These are phyloP conservation scores for Globisporangium okanoganense DNA, from an alignment of 352 stramenopile species.

Conservation along the genomic window DNA sequence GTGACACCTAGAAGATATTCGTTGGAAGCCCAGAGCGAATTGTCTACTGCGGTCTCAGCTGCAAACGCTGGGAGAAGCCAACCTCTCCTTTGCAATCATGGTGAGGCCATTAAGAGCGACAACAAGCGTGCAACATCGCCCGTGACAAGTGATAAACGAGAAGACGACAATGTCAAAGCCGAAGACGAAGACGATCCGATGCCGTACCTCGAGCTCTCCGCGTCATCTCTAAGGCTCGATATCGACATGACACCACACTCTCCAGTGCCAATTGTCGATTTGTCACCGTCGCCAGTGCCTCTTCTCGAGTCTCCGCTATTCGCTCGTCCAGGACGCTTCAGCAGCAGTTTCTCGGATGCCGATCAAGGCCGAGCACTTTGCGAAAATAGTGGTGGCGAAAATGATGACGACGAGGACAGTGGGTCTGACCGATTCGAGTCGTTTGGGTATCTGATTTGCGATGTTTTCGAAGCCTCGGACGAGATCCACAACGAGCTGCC, in stretches of 20 bases:
- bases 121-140: neutral
- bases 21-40: neutral
- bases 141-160: neutral
- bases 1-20: neutral
- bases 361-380: neutral
- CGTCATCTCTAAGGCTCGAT: neutral
- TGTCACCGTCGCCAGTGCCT: conserved; percentile 11
- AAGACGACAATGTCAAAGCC: neutral
- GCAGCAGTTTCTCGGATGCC: conserved; percentile 6
- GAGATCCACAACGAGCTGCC: neutral
- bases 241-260: neutral
- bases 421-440: conserved; percentile 29
- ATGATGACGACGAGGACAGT: conserved; percentile 4
- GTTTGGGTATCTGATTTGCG: conserved; percentile 32
- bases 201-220: neutral
- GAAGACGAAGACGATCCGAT: neutral
- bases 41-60: neutral
- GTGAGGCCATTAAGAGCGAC: neutral
- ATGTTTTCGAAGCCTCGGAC: conserved; percentile 14
- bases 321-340: neutral
- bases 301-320: conserved; percentile 13
- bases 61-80: neutral
- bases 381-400: neutral
- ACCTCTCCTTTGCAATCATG: neutral
- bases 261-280: conserved; percentile 1